Evolutionary conservation across 2,329 filamentous ascomycete genomes (phyloP), one percentile per base, ranked within the genome.

Genomic region (Fusarium sp.): DNA sequence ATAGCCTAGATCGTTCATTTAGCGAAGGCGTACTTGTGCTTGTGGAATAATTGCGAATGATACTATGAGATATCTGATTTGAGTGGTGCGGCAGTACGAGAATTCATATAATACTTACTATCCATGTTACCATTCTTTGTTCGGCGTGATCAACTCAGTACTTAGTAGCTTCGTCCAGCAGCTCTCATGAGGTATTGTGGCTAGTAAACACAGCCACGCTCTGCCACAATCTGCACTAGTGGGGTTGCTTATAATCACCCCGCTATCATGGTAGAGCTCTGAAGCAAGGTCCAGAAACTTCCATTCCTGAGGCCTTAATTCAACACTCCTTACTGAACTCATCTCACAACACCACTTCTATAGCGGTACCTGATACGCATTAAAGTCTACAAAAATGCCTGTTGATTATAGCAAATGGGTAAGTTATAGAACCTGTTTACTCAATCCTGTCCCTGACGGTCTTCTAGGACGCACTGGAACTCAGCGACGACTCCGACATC

Each of bases 401-500:
- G 82, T 88, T 53, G 86, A 88, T 69, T 88, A 92, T 81, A 92
- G 89, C 83, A 93, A 92, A 85, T 93, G 91, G 90, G 89, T 91
- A 81, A 67, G 85, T 79, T 47, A 44, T 35, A 27, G 35, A 46
- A 8, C 14, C 25, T 50, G 14, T 22, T 14, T 27, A 36, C 44
- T 36, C 38, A 14, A 20, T 35, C 10, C 42, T 25, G 38, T 33
- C 17, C 36, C 59, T 76, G 39, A 75, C 65, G n/a, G 38, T 45
- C 49, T 44, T 45, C 18, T 68, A 93, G 91, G 93, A 98, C 81
- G 92, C 93, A 66, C 89, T 99, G 79, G 96, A 99, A 90, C 91
- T 99, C 80, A 97, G 94, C 79, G 96, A 99, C 83, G 96, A 99
- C 84, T 98, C 94, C 56, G 96, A 99, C 79, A 92, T 99, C 77